A percentile compares a stretch with the other conserved stretches of the same genome.
Evolutionary conservation across 2,329 filamentous ascomycete species (phyloP).

Genomic region (Aureobasidium sp.): DNA sequence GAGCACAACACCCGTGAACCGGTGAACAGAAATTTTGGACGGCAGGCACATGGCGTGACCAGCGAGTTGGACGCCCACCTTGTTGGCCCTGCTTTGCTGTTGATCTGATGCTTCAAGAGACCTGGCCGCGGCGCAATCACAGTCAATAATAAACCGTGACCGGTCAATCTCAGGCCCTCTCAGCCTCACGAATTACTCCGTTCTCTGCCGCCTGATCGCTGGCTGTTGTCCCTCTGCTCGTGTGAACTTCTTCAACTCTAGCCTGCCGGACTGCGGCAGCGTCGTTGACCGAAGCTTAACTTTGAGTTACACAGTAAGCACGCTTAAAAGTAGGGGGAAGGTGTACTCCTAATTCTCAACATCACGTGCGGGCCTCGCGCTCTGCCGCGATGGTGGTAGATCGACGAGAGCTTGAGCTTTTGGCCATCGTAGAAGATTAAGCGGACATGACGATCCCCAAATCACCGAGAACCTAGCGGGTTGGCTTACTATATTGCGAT

Average conservation of each 20-base stretch:
- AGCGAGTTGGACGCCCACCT: background rate
- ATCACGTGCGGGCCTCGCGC: conserved; percentile 2
- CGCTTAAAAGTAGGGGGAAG: background rate
- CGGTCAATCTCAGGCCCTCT: conserved; percentile 1
- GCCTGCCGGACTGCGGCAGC: background rate
- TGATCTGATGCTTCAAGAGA: background rate
- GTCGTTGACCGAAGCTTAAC: conserved; percentile 8
- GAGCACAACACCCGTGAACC: background rate
- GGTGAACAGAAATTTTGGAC: conserved; percentile 6
- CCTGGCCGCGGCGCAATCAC: background rate
- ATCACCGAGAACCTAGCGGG: background rate
- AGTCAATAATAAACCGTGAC: background rate
- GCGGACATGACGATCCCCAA: background rate
- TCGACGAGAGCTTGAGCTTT: conserved; percentile 9
- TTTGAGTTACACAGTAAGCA: background rate
- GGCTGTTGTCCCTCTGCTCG: background rate
- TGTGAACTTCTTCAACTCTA: background rate
- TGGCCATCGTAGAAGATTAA: conserved; percentile 4
- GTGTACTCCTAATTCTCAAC: background rate
- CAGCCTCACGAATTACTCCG: background rate
- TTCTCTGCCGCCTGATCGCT: background rate
- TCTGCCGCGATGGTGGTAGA: background rate
- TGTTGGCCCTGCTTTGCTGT: background rate
- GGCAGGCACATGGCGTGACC: conserved; percentile 10
- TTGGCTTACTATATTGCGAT: conserved; percentile 3